phyloP scores from a whole-genome alignment of 176 grass and related monocot genomes.

The Zoysia pacifica region DNA sequence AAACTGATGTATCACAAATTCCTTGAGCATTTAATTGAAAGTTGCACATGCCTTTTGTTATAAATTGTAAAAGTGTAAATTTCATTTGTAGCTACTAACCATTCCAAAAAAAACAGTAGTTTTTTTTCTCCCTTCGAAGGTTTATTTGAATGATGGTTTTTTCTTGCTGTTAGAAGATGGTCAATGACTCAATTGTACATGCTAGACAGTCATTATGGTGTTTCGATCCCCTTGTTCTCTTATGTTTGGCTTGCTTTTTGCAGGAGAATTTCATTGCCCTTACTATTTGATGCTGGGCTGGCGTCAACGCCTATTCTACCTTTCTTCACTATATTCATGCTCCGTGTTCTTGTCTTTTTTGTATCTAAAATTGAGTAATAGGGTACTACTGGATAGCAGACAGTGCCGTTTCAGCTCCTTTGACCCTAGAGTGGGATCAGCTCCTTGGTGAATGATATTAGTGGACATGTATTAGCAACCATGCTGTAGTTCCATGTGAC shows the following conservation, averaged over 20 bases:
- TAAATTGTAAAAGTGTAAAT: not conserved
- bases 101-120: not conserved
- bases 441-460: conserved; percentile 11
- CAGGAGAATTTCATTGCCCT: conserved; percentile 54
- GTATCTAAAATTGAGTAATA: conserved; percentile 49
- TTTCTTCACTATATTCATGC: conserved; percentile 22
- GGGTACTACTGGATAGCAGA: conserved; percentile 41
- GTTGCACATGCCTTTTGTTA: not conserved
- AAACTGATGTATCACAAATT: not conserved
- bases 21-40: not conserved
- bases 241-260: conserved; percentile 13
- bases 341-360: conserved; percentile 14
- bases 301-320: conserved; percentile 26
- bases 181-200: not conserved
- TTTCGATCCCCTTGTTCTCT: not conserved
- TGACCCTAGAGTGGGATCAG: conserved; percentile 14
- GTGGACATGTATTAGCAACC: conserved; percentile 1
- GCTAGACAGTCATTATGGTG: not conserved
- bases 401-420: conserved; percentile 6
- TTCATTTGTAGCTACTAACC: not conserved
- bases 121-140: not conserved
- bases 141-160: not conserved
- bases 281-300: conserved; percentile 56
- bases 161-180: not conserved
- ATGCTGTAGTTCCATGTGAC: conserved; percentile 21